Conservation (phyloP, 176 grass and related monocot genomes). For the Aegilops umbellulata region DNA sequence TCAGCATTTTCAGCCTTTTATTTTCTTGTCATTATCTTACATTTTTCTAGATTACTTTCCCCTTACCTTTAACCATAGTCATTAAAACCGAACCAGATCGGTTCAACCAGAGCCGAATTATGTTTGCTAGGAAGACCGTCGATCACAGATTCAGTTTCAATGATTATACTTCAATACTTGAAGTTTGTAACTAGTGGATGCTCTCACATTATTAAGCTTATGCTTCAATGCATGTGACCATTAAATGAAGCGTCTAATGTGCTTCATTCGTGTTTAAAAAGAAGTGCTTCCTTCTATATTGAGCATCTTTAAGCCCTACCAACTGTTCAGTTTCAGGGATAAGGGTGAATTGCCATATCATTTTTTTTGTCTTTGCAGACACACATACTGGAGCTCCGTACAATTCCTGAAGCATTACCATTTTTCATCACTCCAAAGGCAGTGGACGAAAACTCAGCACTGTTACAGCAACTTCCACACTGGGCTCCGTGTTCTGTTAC, state of each 20-base stretch:
- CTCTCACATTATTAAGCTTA: neutral
- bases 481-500: slow-evolving; percentile 98
- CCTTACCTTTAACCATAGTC: neutral
- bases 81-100: neutral
- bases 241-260: neutral
- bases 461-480: slow-evolving; percentile 94
- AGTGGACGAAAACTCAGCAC: slow-evolving; percentile 85
- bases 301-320: slow-evolving; percentile 20
- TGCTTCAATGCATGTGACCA: neutral
- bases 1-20: neutral
- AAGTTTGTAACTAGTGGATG: slow-evolving; percentile 2
- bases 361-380: slow-evolving; percentile 40
- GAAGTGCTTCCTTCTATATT: slow-evolving; percentile 17
- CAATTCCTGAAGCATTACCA: slow-evolving; percentile 91
- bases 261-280: neutral
- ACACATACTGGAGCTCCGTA: slow-evolving; percentile 82
- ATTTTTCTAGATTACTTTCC: neutral
- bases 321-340: slow-evolving; percentile 7
- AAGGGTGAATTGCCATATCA: slow-evolving; percentile 16
- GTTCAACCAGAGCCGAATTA: neutral
- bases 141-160: neutral
- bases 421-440: slow-evolving; percentile 99
- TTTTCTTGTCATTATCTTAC: neutral
- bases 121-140: neutral
- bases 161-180: neutral